phyloP scores from a whole-genome alignment of 148 eudicot genomes.

The Camellia lanceoleosa region DNA sequence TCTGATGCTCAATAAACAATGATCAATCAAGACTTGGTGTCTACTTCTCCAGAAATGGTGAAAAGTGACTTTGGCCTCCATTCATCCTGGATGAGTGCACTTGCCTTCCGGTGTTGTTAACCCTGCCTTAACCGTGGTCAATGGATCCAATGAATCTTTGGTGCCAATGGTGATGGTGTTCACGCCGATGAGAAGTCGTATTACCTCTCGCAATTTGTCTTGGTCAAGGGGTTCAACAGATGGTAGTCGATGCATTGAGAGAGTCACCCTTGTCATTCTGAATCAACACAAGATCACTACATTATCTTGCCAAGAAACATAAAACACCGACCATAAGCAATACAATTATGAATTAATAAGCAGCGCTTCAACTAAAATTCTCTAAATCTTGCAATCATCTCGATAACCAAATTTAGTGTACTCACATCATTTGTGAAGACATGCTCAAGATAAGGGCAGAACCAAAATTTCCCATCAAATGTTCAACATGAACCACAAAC shows the following conservation, averaged over 20 bases:
- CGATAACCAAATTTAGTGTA: background rate
- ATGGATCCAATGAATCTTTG: constrained; percentile 58
- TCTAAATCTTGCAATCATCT: background rate
- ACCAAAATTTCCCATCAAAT: no score
- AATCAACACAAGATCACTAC: constrained; percentile 3
- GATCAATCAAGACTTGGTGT: constrained; percentile 39
- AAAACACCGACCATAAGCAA: background rate
- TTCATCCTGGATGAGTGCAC: constrained; percentile 74
- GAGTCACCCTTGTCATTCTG: constrained; percentile 77
- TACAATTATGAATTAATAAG: background rate
- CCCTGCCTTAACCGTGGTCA: constrained; percentile 66
- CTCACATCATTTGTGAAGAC: background rate
- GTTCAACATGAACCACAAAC: no score
- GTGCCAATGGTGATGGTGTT: constrained; percentile 76
- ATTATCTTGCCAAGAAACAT: background rate
- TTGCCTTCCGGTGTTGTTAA: constrained; percentile 65
- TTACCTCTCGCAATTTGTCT: constrained; percentile 61
- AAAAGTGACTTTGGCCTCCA: constrained; percentile 71
- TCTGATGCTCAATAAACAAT: no score
- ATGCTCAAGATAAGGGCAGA: no score
- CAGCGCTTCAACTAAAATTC: background rate
- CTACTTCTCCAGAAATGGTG: constrained; percentile 80
- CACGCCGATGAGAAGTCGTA: constrained; percentile 70
- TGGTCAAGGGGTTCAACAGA: constrained; percentile 48
- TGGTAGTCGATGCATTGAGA: constrained; percentile 62